Evolutionary conservation across 352 stramenopile species (phyloP).

Genomic region (Globisporangium apiculatum): DNA sequence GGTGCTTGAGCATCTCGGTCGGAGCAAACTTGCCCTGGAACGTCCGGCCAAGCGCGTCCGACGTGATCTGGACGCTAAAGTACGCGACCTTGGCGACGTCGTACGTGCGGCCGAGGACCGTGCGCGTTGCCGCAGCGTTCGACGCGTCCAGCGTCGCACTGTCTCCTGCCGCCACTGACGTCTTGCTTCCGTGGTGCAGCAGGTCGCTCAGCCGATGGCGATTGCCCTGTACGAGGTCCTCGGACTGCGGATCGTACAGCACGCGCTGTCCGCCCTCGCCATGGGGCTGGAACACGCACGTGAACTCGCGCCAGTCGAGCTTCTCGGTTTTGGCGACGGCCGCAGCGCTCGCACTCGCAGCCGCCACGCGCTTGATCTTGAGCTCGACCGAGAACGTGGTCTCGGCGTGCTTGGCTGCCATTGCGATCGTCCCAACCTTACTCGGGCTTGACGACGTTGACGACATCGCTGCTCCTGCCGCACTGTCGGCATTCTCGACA

Average conservation of each 20-base stretch:
- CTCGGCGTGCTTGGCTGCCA: conserved; percentile 19
- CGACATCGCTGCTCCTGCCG: too few species aligned
- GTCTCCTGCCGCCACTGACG: neutral
- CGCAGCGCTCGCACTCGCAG: neutral
- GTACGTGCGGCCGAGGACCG: conserved; percentile 47
- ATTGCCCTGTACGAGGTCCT: conserved; percentile 35
- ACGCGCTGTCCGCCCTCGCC: conserved; percentile 36
- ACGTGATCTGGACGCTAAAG: conserved; percentile 44
- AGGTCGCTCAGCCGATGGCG: conserved; percentile 25
- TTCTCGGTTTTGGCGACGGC: neutral
- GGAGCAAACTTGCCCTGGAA: conserved; percentile 41
- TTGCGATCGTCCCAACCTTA: conserved; percentile 1
- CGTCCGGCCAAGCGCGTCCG: conserved; percentile 19
- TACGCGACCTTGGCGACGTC: conserved; percentile 45
- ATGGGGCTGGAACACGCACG: conserved; percentile 38
- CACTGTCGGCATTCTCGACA: conserved; percentile 17
- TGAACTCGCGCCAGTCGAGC: conserved; percentile 33
- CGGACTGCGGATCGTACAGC: conserved; percentile 33
- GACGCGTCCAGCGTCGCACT: neutral
- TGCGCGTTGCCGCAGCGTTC: conserved; percentile 3
- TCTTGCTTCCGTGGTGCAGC: conserved; percentile 6
- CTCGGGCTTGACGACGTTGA: conserved; percentile 7
- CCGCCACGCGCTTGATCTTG: conserved; percentile 20
- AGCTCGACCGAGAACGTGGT: conserved; percentile 46
- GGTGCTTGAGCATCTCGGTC: conserved; percentile 19